Base-by-base conservation (phyloP, 805 yeast species). In the Schwanniomyces sp. region DNA sequence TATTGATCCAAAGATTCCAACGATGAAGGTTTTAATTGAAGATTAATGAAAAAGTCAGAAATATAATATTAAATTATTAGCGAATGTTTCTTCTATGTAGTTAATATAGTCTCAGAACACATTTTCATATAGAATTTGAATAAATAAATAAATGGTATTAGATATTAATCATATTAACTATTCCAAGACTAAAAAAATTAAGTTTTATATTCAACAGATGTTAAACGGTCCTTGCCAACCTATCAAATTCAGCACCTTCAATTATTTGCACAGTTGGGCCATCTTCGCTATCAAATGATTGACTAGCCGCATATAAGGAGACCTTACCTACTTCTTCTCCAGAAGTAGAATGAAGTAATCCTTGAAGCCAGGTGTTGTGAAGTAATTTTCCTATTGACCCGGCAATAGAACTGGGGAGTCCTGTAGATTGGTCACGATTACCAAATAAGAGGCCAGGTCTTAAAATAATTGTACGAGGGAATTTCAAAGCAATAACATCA, bases 381-480 rank as follows among this genome's bases (percentile, higher is more conserved):
- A 39, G 29, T 10, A 36, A 16, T 5, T 29, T 21, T 9, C 44
- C 44, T 25, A 34, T 21, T 43, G 51, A 41, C 40, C 74, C 74
- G 11, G 61, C 66, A 1, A 67, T 2, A 11, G 51, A 58, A 46
- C 69, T 74, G 4, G 61, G 61, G 4, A 67, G 54, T 0, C 79
- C 81, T 45, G 73, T 76, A 2, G 64, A 49, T 7, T 51, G 50
- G 14, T 69, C 74, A 57, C 96, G 72, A 26, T 79, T 77, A 4
- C 96, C 96, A 5, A 88, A 56, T 32, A 90, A 68, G 0, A 73
- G 63, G 11, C 96, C 96, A 0, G 97, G 97, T 58, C 88, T 77
- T 47, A 91, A 64, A 51, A 91, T 85, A 44, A 89, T 78, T 1
- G 91, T 82, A 45, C 81, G 74, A n/a, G 83, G 84, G 64, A 89